phyloP scores from a whole-genome alignment of 1,284 basidiomycete genomes.

The Fomes fomentarius region DNA sequence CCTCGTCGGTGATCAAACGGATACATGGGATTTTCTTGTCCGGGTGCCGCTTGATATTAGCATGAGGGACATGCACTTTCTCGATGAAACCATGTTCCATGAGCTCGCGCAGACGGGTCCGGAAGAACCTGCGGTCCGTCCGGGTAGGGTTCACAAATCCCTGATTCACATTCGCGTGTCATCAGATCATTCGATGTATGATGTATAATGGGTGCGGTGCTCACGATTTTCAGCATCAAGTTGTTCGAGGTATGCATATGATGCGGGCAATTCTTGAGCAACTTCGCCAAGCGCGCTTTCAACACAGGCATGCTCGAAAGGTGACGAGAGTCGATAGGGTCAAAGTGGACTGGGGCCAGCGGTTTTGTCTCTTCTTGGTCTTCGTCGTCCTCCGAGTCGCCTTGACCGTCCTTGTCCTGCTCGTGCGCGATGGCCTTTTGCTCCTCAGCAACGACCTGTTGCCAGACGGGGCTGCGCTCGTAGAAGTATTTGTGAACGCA shows the following conservation, averaged over 20 bases:
- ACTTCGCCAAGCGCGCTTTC: constrained; percentile 64
- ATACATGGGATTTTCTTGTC: constrained; percentile 60
- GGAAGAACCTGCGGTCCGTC: constrained; percentile 78
- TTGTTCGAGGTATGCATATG: constrained; percentile 70
- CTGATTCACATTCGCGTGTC: no score
- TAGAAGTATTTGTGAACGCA: constrained; percentile 81
- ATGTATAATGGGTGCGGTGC: no score
- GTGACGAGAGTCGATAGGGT: constrained; percentile 75
- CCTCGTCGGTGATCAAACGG: constrained; percentile 52
- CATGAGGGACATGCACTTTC: constrained; percentile 66
- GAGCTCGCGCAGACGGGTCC: constrained; percentile 69
- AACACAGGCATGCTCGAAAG: constrained; percentile 73
- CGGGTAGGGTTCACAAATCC: constrained; percentile 74
- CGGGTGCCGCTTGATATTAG: constrained; percentile 45
- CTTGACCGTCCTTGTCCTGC: constrained; percentile 29
- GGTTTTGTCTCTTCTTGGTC: constrained; percentile 40
- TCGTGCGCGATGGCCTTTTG: constrained; percentile 40
- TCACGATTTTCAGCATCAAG: constrained; percentile 69
- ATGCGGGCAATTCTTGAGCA: constrained; percentile 69
- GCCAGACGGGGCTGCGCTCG: constrained; percentile 71
- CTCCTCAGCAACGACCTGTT: constrained; percentile 71
- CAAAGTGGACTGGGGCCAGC: constrained; percentile 51
- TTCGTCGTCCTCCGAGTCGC: constrained; percentile 33
- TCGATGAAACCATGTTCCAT: constrained; percentile 73
- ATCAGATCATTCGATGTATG: no score